Conservation (phyloP, 305 asterid genomes). For the Fraxinus floribunda region DNA sequence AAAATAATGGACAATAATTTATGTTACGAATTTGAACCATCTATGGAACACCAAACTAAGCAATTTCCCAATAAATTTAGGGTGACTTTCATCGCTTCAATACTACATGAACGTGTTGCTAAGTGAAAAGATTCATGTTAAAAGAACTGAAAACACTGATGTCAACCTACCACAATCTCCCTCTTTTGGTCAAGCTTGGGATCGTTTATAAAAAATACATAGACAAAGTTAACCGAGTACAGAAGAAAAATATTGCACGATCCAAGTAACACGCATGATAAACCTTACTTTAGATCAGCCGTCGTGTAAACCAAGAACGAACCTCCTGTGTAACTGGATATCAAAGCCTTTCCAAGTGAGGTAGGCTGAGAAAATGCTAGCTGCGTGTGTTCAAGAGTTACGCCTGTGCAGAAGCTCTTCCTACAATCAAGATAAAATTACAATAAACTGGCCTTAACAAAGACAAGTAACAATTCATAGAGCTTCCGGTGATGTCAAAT, state of each 20-base stretch:
- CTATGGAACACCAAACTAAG: neutral
- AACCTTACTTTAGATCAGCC: constrained; percentile 22
- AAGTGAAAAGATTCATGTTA: too few species aligned
- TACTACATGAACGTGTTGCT: neutral
- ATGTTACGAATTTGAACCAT: neutral
- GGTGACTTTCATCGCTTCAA: neutral
- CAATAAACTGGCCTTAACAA: neutral
- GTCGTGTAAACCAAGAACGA: constrained; percentile 58
- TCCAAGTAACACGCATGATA: neutral
- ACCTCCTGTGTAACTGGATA: constrained; percentile 50
- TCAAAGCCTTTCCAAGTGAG: constrained; percentile 55
- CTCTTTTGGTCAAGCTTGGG: neutral
- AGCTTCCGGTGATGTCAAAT: neutral
- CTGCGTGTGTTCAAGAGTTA: constrained; percentile 34
- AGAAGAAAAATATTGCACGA: neutral
- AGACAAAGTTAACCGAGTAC: neutral
- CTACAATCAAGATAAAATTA: constrained; percentile 34
- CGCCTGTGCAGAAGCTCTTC: constrained; percentile 52
- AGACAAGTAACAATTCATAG: neutral
- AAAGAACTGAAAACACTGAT: too few species aligned
- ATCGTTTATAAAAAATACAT: neutral
- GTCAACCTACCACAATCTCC: too few species aligned
- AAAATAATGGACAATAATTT: neutral
- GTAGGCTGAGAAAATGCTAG: constrained; percentile 78
- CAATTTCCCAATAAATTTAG: neutral